These are phyloP conservation scores for Linum trigynum DNA, from an alignment of 345 rosid species.

Conservation along the genomic window DNA sequence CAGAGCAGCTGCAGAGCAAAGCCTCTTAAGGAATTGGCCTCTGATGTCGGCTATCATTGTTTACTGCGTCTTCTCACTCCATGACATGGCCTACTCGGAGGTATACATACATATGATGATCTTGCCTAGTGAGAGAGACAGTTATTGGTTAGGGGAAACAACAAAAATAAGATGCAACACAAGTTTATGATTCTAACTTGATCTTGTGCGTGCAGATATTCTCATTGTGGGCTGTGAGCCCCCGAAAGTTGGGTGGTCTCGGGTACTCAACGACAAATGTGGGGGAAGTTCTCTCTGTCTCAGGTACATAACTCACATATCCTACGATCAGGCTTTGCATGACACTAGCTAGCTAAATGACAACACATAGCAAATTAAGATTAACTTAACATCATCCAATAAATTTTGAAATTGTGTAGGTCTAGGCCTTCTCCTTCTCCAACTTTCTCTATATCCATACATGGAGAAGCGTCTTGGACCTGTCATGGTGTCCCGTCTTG, in stretches of 20 bases:
- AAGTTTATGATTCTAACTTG: not conserved
- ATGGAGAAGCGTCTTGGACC: slow-evolving; percentile 63
- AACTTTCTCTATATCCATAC: slow-evolving; percentile 50
- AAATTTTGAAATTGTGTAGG: too few relatives aligned
- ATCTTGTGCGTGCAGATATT: slow-evolving; percentile 36
- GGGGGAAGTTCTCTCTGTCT: slow-evolving; percentile 63
- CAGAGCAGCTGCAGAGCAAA: slow-evolving; percentile 19
- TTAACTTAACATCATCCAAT: too few relatives aligned
- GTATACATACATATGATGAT: slow-evolving; percentile 73
- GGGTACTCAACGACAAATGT: slow-evolving; percentile 52
- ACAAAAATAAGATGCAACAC: slow-evolving; percentile 53
- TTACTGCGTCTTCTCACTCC: slow-evolving; percentile 77
- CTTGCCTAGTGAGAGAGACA: slow-evolving; percentile 89
- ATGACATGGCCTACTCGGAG: slow-evolving; percentile 73
- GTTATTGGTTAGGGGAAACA: slow-evolving; percentile 46
- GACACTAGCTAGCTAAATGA: not conserved
- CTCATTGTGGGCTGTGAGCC: slow-evolving; percentile 87
- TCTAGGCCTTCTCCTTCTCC: slow-evolving; percentile 61
- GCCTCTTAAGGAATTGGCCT: slow-evolving; percentile 77
- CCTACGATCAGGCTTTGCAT: not conserved
- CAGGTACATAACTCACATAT: slow-evolving; percentile 37
- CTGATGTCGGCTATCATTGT: slow-evolving; percentile 75
- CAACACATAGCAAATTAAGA: not conserved
- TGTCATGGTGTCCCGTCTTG: slow-evolving; percentile 36
- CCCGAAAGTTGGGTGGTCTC: slow-evolving; percentile 61